phyloP scores from a whole-genome alignment of 179 eudicot species.

The Silene vulgaris region DNA sequence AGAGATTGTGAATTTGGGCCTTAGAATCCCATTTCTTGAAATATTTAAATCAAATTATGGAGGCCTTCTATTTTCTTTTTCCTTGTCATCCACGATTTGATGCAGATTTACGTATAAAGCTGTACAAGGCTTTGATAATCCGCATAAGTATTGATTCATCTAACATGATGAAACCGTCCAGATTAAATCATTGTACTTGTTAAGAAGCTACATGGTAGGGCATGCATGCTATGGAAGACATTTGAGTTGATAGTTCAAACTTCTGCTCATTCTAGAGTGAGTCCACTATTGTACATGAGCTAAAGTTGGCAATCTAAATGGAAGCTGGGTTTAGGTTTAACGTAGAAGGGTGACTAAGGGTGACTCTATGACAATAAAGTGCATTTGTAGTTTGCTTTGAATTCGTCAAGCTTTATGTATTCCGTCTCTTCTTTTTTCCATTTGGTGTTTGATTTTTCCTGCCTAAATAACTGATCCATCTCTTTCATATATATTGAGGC shows the following conservation, averaged over 20 bases:
- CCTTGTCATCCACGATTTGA: slow-evolving; percentile 11
- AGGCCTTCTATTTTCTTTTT: neutral
- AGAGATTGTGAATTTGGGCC: neutral
- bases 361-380: slow-evolving; percentile 13
- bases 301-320: slow-evolving; percentile 10
- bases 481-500: neutral
- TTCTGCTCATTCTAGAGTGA: neutral
- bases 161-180: neutral
- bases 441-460: neutral
- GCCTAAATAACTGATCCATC: neutral
- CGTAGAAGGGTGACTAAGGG: neutral
- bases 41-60: neutral
- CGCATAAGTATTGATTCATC: neutral
- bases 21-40: neutral
- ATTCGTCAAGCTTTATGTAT: neutral
- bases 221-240: slow-evolving; percentile 2
- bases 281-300: neutral
- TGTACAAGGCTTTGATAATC: neutral
- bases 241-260: slow-evolving; percentile 4
- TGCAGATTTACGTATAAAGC: neutral
- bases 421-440: neutral
- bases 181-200: neutral
- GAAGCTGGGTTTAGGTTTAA: slow-evolving; percentile 11
- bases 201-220: neutral
- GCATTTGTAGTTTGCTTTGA: neutral